These are phyloP conservation scores for Ascochyta rabiei DNA, from an alignment of 2,329 filamentous ascomycete genomes.

Conservation along the genomic window DNA sequence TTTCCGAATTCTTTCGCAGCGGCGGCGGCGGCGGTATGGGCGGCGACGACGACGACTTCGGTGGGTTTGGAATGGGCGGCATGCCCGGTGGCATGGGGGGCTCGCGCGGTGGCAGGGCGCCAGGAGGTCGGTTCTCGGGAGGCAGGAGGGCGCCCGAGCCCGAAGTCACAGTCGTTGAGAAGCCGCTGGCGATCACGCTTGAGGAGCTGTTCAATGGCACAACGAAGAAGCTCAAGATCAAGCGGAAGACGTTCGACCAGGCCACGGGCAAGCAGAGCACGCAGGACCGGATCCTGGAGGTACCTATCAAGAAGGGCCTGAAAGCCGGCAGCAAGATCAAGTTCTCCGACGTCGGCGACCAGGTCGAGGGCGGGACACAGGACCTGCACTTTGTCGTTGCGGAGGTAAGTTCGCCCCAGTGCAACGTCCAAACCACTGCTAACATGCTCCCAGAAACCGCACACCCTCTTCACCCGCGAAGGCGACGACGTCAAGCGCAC, in stretches of 20 bases:
- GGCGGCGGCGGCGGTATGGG: constrained; percentile 58
- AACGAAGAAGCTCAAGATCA: constrained; percentile 98
- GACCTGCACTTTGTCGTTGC: constrained; percentile 94
- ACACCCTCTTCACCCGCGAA: constrained; percentile 82
- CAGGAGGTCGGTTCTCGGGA: constrained; percentile 44
- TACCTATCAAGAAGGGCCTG: constrained; percentile 92
- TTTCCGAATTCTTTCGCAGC: constrained; percentile 78
- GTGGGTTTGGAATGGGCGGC: constrained; percentile 49
- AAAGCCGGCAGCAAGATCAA: constrained; percentile 99
- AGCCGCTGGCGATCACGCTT: constrained; percentile 76
- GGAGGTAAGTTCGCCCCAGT: constrained; percentile 68
- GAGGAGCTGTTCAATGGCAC: constrained; percentile 88
- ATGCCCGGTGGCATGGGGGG: constrained; percentile 38
- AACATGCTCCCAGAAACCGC: constrained; percentile 70
- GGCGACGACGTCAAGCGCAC: constrained; percentile 84
- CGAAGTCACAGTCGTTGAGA: constrained; percentile 90
- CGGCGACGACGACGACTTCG: constrained; percentile 60
- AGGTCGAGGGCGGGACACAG: constrained; percentile 93
- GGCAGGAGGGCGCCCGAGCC: constrained; percentile 65
- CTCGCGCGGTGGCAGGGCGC: constrained; percentile 42
- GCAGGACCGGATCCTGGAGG: constrained; percentile 89
- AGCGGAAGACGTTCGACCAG: constrained; percentile 89
- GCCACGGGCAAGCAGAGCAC: constrained; percentile 80
- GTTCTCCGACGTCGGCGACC: constrained; percentile 95
- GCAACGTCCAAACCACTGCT: constrained; percentile 17